phyloP scores from a whole-genome alignment of 768 basidiomycete species.

The Clitopilus passeckerianus region DNA sequence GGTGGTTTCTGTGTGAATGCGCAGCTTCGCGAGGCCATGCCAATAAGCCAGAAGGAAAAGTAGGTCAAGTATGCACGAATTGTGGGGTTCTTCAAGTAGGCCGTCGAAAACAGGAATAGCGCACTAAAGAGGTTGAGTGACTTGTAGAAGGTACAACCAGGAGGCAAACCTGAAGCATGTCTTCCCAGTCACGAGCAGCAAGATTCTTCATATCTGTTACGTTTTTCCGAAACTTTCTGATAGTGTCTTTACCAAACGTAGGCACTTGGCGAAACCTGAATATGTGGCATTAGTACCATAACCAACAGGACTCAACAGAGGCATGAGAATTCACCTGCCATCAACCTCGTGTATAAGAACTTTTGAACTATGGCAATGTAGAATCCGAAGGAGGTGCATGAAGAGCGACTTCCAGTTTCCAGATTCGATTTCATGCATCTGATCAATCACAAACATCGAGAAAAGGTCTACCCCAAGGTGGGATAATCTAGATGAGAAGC shows the following conservation, averaged over 20 bases:
- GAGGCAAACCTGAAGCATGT: not conserved
- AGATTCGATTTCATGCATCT: conserved; percentile 33
- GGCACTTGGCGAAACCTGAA: not conserved
- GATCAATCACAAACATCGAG: conserved; percentile 25
- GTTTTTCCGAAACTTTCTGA: not conserved
- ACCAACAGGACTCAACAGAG: not conserved
- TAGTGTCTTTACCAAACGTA: not conserved
- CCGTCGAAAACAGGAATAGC: conserved; percentile 30
- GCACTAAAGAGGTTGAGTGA: conserved; percentile 16
- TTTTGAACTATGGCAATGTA: conserved; percentile 9
- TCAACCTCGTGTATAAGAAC: not conserved
- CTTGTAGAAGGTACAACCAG: not conserved
- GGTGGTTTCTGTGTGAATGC: conserved; percentile 27
- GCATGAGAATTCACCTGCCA: not conserved
- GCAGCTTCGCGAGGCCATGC: conserved; percentile 34
- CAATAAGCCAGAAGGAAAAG: conserved; percentile 25
- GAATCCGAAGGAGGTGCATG: conserved; percentile 28
- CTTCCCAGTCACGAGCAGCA: not conserved
- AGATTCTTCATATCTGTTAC: conserved; percentile 6
- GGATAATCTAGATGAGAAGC: conserved; percentile 12
- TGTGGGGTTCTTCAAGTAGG: conserved; percentile 20
- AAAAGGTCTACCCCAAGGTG: conserved; percentile 17
- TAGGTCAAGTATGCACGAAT: conserved; percentile 10
- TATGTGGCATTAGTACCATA: too few species aligned
- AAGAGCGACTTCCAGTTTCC: conserved; percentile 35